Evolutionary conservation across 2,329 filamentous ascomycete genomes (phyloP).

Genomic region (Colletotrichum cereale): DNA sequence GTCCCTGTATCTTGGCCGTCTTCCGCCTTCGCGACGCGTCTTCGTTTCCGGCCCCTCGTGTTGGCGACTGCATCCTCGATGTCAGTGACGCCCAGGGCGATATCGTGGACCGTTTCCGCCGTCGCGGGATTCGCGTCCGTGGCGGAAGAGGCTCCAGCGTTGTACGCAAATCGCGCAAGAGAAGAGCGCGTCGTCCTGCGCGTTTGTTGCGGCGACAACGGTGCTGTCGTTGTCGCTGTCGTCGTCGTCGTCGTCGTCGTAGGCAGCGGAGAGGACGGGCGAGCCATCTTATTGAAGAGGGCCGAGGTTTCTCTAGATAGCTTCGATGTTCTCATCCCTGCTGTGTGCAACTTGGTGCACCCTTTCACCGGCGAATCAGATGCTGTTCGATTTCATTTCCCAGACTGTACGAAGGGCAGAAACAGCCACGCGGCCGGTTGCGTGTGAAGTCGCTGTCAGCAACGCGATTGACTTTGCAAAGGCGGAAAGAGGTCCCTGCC

Average conservation of each 20-base stretch:
- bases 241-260: neutral
- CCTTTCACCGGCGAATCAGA: neutral
- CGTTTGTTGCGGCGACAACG: conserved; percentile 47
- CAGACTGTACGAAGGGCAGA: neutral
- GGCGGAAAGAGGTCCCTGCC: neutral
- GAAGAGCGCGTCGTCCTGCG: conserved; percentile 64
- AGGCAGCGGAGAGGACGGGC: conserved; percentile 48
- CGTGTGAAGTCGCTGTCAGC: neutral
- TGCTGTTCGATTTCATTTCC: too few relatives aligned
- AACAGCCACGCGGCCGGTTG: neutral
- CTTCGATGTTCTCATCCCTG: conserved; percentile 67
- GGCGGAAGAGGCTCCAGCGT: conserved; percentile 44
- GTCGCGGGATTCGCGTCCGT: conserved; percentile 40
- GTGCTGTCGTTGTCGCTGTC: neutral
- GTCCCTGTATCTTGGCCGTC: conserved; percentile 46
- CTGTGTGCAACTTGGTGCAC: neutral
- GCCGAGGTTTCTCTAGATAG: conserved; percentile 70
- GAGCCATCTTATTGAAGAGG: conserved; percentile 57
- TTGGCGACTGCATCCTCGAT: conserved; percentile 68
- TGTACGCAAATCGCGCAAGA: conserved; percentile 61
- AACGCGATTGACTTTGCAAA: conserved; percentile 19
- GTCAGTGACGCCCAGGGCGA: conserved; percentile 51
- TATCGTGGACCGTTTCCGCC: conserved; percentile 1
- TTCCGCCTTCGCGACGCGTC: conserved; percentile 50
- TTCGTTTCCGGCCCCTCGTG: conserved; percentile 59